Evolutionary conservation across 352 stramenopile genomes (phyloP).

Genomic region (Phytopythium vexans): DNA sequence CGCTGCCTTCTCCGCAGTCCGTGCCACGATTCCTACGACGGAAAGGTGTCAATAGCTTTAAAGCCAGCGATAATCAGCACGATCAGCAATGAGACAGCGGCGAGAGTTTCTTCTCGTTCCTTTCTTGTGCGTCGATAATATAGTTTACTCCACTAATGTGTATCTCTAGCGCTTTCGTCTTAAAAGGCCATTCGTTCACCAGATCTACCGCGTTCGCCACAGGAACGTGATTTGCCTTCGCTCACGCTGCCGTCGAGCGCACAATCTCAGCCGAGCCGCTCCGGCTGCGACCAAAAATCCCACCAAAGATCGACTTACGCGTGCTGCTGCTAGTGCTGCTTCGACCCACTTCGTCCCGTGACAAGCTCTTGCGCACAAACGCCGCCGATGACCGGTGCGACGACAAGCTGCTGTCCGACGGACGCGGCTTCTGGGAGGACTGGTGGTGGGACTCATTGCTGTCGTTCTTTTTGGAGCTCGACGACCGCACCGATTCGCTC

Average conservation of each 20-base stretch:
- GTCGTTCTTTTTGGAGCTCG: not conserved
- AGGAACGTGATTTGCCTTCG: slow-evolving; percentile 1
- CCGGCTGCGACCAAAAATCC: slow-evolving; percentile 36
- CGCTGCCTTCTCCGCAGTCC: no score
- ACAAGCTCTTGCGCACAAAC: slow-evolving; percentile 18
- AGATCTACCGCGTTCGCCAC: no score
- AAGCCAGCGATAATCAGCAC: slow-evolving; percentile 14
- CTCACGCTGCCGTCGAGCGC: slow-evolving; percentile 21
- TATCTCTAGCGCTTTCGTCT: no score
- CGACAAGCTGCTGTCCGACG: slow-evolving; percentile 13
- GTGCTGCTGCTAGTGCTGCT: slow-evolving; percentile 1
- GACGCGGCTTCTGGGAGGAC: not conserved
- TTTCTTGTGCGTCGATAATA: no score
- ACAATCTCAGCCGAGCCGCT: slow-evolving; percentile 31
- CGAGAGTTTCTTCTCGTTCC: not conserved
- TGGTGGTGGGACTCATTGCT: not conserved
- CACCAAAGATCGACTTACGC: slow-evolving; percentile 39
- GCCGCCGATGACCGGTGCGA: slow-evolving; percentile 9
- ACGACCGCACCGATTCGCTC: no score
- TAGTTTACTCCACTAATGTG: no score
- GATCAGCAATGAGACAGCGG: slow-evolving; percentile 7
- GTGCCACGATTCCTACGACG: no score
- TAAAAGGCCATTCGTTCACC: no score
- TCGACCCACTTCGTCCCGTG: slow-evolving; percentile 7
- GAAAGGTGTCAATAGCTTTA: no score